Percentiles rank a stretch among this genome's conserved stretches.
phyloP scores from a whole-genome alignment of 179 eudicot species.

The Amaranthus tricolor region DNA sequence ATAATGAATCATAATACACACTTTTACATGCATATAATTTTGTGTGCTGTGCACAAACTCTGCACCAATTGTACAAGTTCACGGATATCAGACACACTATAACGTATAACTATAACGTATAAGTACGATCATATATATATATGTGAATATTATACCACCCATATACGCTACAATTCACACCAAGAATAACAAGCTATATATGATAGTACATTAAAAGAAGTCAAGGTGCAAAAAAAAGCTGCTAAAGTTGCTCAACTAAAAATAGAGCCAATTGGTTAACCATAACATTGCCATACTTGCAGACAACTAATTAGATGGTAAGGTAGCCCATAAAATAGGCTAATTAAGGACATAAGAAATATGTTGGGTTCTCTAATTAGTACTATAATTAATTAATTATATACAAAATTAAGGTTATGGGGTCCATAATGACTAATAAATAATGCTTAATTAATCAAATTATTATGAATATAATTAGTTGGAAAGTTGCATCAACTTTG shows the following conservation, averaged over 20 bases:
- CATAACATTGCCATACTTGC: not conserved
- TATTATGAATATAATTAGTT: not conserved
- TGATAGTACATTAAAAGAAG: too few relatives aligned
- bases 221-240: not conserved
- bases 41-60: too few relatives aligned
- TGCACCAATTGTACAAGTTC: too few relatives aligned
- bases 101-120: too few relatives aligned
- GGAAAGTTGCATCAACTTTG: constrained; percentile 12
- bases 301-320: not conserved
- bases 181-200: too few relatives aligned
- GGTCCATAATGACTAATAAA: not conserved
- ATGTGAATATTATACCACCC: too few relatives aligned
- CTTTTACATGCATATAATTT: too few relatives aligned
- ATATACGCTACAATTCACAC: too few relatives aligned
- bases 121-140: too few relatives aligned
- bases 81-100: too few relatives aligned
- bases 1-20: too few relatives aligned
- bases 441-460: not conserved
- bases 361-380: not conserved
- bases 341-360: not conserved
- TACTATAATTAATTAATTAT: not conserved
- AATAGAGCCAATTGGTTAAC: not conserved
- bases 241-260: not conserved
- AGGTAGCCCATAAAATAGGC: constrained; percentile 2
- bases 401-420: not conserved